Percentiles rank a stretch among this genome's conserved stretches.
These are phyloP conservation scores for Trichoderma afroharzianum DNA, from an alignment of 2,329 filamentous ascomycete species.

Conservation along the genomic window DNA sequence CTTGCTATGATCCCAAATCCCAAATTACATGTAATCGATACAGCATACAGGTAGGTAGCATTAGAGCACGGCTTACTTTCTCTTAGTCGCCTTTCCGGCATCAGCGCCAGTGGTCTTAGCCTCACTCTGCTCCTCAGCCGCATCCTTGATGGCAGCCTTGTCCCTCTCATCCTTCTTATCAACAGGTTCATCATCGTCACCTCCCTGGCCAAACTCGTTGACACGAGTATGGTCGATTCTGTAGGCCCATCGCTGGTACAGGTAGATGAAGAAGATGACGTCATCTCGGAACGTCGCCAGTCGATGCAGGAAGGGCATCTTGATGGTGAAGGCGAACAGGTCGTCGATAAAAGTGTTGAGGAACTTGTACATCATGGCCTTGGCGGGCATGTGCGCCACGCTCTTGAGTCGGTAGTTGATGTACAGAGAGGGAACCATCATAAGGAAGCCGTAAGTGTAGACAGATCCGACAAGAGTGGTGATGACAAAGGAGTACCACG, in stretches of 20 bases:
- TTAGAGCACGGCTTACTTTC: conserved; percentile 30
- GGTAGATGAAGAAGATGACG: conserved; percentile 95
- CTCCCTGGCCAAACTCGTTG: conserved; percentile 97
- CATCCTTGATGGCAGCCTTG: conserved; percentile 32
- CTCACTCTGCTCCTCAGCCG: conserved; percentile 36
- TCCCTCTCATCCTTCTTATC: conserved; percentile 20
- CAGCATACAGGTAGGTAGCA: conserved; percentile 15
- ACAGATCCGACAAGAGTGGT: conserved; percentile 92
- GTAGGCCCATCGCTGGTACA: conserved; percentile 94
- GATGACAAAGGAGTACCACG: conserved; percentile 96
- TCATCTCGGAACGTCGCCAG: conserved; percentile 91
- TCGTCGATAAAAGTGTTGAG: conserved; percentile 99
- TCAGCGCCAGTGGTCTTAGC: conserved; percentile 50
- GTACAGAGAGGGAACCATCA: conserved; percentile 97
- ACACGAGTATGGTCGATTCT: conserved; percentile 86
- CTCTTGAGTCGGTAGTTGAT: conserved; percentile 98
- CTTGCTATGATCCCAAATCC: neutral
- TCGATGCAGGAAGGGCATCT: conserved; percentile 94
- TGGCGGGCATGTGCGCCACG: conserved; percentile 93
- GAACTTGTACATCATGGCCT: conserved; percentile 98
- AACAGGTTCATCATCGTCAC: conserved; percentile 69
- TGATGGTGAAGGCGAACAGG: conserved; percentile 97
- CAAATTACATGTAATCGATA: neutral
- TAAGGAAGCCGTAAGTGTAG: conserved; percentile 96
- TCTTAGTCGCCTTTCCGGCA: conserved; percentile 43